A percentile compares a stretch with the other conserved stretches of the same genome.
These are phyloP conservation scores for Cenococcum geophilum DNA, from an alignment of 495 filamentous ascomycete species.

Conservation along the genomic window DNA sequence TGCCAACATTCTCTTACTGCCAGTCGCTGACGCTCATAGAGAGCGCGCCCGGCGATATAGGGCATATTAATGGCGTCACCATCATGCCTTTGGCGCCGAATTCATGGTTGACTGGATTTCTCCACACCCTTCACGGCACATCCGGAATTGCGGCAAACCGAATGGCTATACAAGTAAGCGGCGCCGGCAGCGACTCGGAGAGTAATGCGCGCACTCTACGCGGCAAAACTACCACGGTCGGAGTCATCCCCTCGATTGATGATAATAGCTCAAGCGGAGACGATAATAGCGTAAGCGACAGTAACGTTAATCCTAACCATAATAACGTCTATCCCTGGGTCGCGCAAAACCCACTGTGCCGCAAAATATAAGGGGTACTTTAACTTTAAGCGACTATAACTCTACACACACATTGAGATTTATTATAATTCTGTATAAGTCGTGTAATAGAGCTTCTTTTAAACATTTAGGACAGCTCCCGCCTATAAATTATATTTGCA, in stretches of 20 bases:
- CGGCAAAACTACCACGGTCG: background rate
- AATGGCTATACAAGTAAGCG: background rate
- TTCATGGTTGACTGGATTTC: background rate
- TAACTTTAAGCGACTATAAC: no score
- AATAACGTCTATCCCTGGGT: no score
- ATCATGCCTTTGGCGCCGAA: background rate
- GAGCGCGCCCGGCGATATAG: background rate
- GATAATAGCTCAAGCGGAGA: conserved; percentile 1
- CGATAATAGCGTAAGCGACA: conserved; percentile 1
- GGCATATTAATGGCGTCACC: background rate
- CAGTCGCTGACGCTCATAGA: background rate
- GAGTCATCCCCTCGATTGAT: conserved; percentile 1
- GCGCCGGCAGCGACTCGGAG: background rate
- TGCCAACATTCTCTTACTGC: background rate
- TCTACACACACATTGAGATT: no score
- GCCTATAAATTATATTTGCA: no score
- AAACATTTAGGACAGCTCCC: no score
- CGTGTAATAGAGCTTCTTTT: no score
- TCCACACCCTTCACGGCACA: background rate
- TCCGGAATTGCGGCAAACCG: background rate
- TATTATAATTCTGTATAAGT: no score
- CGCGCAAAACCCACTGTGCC: no score
- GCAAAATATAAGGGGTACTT: no score
- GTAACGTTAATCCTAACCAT: conserved; percentile 2
- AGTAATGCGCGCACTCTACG: background rate